Percentiles rank a stretch among this genome's conserved stretches.
Evolutionary conservation across 208 protist species (phyloP).

Genomic region (Crithidia sp.): DNA sequence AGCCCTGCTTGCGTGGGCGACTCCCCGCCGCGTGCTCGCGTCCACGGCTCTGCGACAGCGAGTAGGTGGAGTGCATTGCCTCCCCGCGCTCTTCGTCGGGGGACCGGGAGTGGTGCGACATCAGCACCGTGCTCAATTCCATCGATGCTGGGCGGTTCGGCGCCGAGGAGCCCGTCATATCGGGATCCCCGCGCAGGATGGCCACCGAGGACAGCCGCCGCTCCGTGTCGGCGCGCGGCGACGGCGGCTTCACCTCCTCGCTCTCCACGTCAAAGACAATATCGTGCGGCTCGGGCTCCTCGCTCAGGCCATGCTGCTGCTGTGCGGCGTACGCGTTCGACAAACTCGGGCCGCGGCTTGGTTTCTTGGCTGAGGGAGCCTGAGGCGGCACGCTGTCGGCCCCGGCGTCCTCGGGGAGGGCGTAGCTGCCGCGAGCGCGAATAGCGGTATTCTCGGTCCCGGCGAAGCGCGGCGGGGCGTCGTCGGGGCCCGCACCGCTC

Average conservation of each 20-base stretch:
- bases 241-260: constrained; percentile 25
- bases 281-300: constrained; percentile 9
- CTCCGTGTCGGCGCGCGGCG: constrained; percentile 20
- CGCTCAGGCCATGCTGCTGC: constrained; percentile 13
- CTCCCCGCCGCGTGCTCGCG: constrained; percentile 8
- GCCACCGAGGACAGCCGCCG: constrained; percentile 23
- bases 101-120: background rate
- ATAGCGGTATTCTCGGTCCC: constrained; percentile 1
- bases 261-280: constrained; percentile 17
- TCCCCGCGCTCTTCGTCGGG: background rate
- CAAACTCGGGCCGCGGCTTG: background rate
- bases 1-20: background rate
- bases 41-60: constrained; percentile 5
- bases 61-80: constrained; percentile 1
- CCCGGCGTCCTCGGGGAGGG: constrained; percentile 4
- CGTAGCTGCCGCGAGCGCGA: constrained; percentile 1
- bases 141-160: constrained; percentile 38
- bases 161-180: constrained; percentile 31
- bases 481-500: constrained; percentile 17
- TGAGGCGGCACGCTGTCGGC: constrained; percentile 2
- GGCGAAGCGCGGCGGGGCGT: constrained; percentile 15
- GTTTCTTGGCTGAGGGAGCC: constrained; percentile 7
- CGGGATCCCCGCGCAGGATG: constrained; percentile 25
- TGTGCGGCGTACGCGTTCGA: background rate
- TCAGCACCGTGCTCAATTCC: constrained; percentile 17